These are phyloP conservation scores for Telfairia occidentalis DNA, from an alignment of 331 rosid genomes.

Conservation along the genomic window DNA sequence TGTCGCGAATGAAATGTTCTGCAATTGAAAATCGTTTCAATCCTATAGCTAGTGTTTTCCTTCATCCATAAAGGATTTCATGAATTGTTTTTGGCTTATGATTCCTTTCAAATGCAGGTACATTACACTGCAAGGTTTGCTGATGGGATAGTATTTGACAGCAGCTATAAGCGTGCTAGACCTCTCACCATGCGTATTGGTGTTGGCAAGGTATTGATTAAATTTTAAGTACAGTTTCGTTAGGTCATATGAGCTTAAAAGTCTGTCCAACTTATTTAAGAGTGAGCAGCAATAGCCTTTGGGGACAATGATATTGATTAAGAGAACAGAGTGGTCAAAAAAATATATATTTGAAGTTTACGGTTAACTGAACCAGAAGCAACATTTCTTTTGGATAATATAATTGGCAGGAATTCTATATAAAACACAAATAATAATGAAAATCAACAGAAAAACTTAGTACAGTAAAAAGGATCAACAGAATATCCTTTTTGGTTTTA, in stretches of 20 bases:
- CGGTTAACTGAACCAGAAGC: background rate
- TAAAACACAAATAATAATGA: background rate
- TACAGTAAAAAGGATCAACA: background rate
- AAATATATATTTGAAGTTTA: background rate
- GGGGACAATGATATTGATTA: background rate
- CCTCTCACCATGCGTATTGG: slow-evolving; percentile 95
- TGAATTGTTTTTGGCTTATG: background rate
- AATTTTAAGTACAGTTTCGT: background rate
- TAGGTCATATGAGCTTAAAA: background rate
- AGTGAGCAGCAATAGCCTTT: background rate
- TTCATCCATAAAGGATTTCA: background rate
- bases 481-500: background rate
- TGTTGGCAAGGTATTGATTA: slow-evolving; percentile 60
- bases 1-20: background rate
- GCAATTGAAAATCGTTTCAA: background rate
- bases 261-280: background rate
- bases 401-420: background rate
- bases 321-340: background rate
- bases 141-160: slow-evolving; percentile 81
- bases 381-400: background rate
- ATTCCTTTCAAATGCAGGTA: slow-evolving; percentile 26
- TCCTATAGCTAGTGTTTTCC: background rate
- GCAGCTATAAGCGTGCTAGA: slow-evolving; percentile 82
- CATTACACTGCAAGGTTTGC: slow-evolving; percentile 86
- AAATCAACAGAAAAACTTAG: background rate